Base-by-base conservation (phyloP, 2,329 filamentous ascomycete genomes). In the Thelonectria rubi region DNA sequence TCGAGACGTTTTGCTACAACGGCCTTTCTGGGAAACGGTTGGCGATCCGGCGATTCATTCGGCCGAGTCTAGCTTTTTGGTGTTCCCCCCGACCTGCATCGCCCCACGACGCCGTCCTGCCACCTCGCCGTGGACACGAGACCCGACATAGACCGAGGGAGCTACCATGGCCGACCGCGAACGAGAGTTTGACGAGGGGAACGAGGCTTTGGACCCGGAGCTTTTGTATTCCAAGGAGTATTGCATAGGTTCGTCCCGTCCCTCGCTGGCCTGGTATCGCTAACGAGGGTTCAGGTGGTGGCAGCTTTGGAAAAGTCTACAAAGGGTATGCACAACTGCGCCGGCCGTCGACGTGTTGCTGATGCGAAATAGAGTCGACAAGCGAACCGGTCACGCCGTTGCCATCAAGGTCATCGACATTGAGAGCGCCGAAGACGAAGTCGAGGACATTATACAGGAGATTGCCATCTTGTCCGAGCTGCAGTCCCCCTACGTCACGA, bases 351-450 rank as follows among this genome's bases (percentile, higher is more conserved):
- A 37, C 12, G 5, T 7, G 14, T 26, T n/a, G 18, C 67, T 69
- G 52, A 68, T 32, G 21, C 24, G 2, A n/a, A n/a, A 17, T 69
- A 95, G 91, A 61, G 92, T 98, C 68, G 94, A 98, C 80, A 97
- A 95, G 75, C 88, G 92, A 53, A 97, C 91, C 17, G 95, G 95
- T 39, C 91, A 97, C 74, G 90, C 94, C 12, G 95, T 99, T 52
- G 95, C 95, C 26, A 99, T 99, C 82, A 99, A 99, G 79, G 86
- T 99, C 72, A 98, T 99, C 76, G 95, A 99, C 74, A 95, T 99
- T 68, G 95, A 99, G 79, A 97, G 95, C 80, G 95, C 95, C 73
- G 95, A 99, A 79, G 95, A 99, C 77, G 95, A 99, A 80, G 94
- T 99, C 70, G 95, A 98, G 81, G 95, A 99, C 79, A 99, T 99